Evolutionary conservation across 139 green algal species (phyloP), one percentile per base, ranked within the genome.

Genomic region (Astrephomene gubernaculifera): DNA sequence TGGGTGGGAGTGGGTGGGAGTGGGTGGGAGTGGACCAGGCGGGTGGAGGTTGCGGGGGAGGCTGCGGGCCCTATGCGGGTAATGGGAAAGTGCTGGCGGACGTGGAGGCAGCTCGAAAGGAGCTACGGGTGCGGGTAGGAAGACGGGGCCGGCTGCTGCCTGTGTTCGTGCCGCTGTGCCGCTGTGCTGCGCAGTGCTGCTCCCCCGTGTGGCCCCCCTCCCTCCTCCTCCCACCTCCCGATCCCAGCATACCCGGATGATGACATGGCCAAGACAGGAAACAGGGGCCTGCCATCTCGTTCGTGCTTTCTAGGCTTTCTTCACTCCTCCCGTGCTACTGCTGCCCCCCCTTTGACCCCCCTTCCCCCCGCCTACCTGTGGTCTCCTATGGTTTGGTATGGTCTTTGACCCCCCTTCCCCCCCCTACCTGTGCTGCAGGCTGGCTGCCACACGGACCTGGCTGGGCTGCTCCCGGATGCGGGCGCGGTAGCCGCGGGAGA

Each of bases 371-470:
- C n/a, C 19, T 41, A 10, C 41, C 29, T 24, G 29, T 31, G 14
- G 14, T 57, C 14, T 17, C 49, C 49, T 57, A 12, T 17, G 12
- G 2, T 35, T 35, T 4, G 10, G 27, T 27, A 43, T 3, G 44
- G 12, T n/a, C 71, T 41, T 31, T 14, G 9, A 17, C 71, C 43
- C 25, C 44, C 71, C n/a, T 29, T n/a, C 52, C 52, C 44, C 8
- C 72, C 8, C 86, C 1, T 61, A 71, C 86, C 74, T 90, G 71
- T 90, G 86, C 57, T 87, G 70, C 29, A 89, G 60, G n/a, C 57
- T 39, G 8, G 81, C 78, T 36, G 67, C 54, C 69, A 87, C 69
- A 24, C 82, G 72, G 33, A 82, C 72, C 70, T 81, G 71, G 68
- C 72, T 73, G 45, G 52, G 83, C 78, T 85, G 71, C 79, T 89